Conservation (phyloP, 2,329 filamentous ascomycete species). For the Xylariaceae sp. region DNA sequence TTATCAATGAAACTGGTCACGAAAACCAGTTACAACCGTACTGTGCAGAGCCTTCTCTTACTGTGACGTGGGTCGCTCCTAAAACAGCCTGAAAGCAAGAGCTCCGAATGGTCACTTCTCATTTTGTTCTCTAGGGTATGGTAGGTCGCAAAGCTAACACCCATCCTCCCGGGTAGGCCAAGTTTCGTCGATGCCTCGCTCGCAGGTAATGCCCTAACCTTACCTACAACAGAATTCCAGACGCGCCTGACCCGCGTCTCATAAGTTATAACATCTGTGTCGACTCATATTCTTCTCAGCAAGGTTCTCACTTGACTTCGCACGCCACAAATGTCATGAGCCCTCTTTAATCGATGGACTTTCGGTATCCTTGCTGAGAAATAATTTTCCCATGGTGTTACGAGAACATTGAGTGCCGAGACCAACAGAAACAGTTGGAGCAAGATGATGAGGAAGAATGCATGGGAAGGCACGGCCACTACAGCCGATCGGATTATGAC, state of each 20-base stretch:
- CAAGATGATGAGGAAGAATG: conserved; percentile 8
- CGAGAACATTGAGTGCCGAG: no score
- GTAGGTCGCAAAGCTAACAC: no score
- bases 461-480: neutral
- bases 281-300: neutral
- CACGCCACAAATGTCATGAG: neutral
- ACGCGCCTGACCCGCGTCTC: conserved; percentile 13
- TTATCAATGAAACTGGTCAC: no score
- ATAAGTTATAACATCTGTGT: neutral
- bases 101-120: no score
- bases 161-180: neutral
- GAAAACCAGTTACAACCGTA: no score
- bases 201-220: no score
- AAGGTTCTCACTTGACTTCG: neutral
- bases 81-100: no score
- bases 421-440: neutral
- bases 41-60: no score
- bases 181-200: no score
- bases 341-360: neutral
- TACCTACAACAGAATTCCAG: neutral
- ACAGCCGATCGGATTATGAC: neutral
- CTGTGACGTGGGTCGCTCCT: no score
- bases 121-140: no score
- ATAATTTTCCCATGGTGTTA: neutral
- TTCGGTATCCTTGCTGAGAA: neutral